Evolutionary conservation across 225 moss, liverwort and hornwort genomes (phyloP).

Genomic region (Bryoerythrophyllum caledonicum): DNA sequence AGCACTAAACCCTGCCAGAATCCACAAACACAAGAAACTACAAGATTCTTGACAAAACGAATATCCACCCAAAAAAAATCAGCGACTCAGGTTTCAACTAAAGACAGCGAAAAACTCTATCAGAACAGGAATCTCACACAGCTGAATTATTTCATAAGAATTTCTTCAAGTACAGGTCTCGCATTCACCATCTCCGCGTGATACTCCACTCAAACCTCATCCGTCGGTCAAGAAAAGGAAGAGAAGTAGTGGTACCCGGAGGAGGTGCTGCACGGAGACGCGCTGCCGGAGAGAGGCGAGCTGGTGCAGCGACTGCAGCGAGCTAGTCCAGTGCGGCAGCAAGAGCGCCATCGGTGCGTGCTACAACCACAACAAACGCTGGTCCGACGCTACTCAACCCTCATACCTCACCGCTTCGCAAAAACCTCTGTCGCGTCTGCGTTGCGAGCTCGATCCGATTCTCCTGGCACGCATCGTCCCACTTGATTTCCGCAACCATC

Average conservation of each 20-base stretch:
- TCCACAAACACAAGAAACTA: too few relatives aligned
- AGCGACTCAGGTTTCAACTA: too few relatives aligned
- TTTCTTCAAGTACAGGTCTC: too few relatives aligned
- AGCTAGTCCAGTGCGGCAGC: constrained; percentile 41
- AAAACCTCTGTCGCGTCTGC: too few relatives aligned
- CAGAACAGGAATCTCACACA: too few relatives aligned
- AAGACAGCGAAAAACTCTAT: too few relatives aligned
- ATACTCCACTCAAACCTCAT: background rate
- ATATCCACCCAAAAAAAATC: too few relatives aligned
- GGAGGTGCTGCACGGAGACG: constrained; percentile 1
- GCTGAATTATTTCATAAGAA: background rate
- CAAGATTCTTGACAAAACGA: too few relatives aligned
- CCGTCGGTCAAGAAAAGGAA: background rate
- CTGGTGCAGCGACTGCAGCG: constrained; percentile 35
- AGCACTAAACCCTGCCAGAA: too few relatives aligned
- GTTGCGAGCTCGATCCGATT: background rate
- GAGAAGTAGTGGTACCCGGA: background rate
- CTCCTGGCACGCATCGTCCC: background rate
- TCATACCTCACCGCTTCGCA: background rate
- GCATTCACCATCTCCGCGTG: too few relatives aligned
- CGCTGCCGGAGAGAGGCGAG: constrained; percentile 31
- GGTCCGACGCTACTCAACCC: background rate
- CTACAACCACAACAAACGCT: background rate
- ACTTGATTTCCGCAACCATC: background rate
- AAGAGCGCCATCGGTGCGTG: constrained; percentile 45